Conservation (phyloP, 2,329 filamentous ascomycete genomes). For the Verticillium isaacii region DNA sequence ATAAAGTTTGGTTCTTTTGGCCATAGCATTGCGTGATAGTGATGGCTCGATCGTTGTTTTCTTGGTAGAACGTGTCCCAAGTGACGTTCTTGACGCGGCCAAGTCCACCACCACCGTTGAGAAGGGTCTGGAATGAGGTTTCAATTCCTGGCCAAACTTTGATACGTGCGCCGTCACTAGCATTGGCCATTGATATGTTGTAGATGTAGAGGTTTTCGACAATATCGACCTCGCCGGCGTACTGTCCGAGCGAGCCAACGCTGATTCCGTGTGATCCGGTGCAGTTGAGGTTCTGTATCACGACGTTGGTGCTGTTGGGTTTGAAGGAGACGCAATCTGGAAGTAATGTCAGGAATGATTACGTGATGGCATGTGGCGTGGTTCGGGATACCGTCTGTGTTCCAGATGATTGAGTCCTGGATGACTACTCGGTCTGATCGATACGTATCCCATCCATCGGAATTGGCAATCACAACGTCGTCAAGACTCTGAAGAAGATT, state of each 20-base stretch:
- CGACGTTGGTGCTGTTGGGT: conserved; percentile 65
- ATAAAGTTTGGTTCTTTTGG: conserved; percentile 17
- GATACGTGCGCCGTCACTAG: conserved; percentile 63
- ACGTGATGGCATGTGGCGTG: no score
- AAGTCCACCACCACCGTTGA: conserved; percentile 60
- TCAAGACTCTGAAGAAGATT: background rate
- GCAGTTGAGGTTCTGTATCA: conserved; percentile 63
- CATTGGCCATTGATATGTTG: conserved; percentile 55
- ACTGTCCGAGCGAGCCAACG: conserved; percentile 67
- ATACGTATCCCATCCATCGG: conserved; percentile 61
- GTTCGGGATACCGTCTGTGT: conserved; percentile 41
- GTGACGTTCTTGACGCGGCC: conserved; percentile 61
- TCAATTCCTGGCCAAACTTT: conserved; percentile 59
- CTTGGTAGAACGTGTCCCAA: conserved; percentile 55
- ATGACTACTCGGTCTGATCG: conserved; percentile 58
- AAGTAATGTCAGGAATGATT: background rate
- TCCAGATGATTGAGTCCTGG: conserved; percentile 60
- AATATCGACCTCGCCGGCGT: conserved; percentile 57
- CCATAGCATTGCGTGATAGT: conserved; percentile 12
- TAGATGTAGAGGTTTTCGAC: conserved; percentile 65
- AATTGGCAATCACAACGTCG: conserved; percentile 35
- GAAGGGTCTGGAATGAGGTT: conserved; percentile 19
- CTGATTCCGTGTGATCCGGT: conserved; percentile 69
- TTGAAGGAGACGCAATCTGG: conserved; percentile 70
- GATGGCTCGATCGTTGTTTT: conserved; percentile 52